These are phyloP conservation scores for Cerrena zonata DNA, from an alignment of 1,284 basidiomycete genomes.

Conservation along the genomic window DNA sequence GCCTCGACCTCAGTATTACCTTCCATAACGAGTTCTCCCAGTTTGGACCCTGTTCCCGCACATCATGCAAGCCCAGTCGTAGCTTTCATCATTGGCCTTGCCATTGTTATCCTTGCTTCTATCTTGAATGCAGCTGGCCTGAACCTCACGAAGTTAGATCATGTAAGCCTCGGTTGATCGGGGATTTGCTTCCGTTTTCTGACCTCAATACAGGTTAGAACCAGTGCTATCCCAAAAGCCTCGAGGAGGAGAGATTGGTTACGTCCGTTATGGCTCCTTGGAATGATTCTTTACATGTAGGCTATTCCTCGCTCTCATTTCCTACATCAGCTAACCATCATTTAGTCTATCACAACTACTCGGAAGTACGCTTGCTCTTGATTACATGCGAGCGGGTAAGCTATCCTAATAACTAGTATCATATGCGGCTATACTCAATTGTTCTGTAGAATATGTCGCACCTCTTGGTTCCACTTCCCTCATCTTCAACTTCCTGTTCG, in stretches of 20 bases:
- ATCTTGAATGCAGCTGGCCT: slow-evolving; percentile 80
- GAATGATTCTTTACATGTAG: slow-evolving; percentile 77
- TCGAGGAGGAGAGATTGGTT: slow-evolving; percentile 65
- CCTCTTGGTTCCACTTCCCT: slow-evolving; percentile 79
- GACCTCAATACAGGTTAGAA: slow-evolving; percentile 49
- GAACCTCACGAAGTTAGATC: slow-evolving; percentile 80
- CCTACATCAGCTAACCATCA: not conserved
- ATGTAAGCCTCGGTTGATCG: slow-evolving; percentile 41
- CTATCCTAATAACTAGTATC: not conserved
- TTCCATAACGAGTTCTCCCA: not conserved
- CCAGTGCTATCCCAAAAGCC: slow-evolving; percentile 64
- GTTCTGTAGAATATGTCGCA: slow-evolving; percentile 68
- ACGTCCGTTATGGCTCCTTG: slow-evolving; percentile 76
- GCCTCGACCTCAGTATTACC: not conserved
- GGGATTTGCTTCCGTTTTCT: slow-evolving; percentile 6
- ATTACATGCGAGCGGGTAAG: slow-evolving; percentile 80
- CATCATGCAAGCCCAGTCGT: slow-evolving; percentile 56
- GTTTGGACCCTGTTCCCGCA: slow-evolving; percentile 20
- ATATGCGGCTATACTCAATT: not conserved
- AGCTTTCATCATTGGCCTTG: slow-evolving; percentile 74
- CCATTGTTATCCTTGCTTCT: slow-evolving; percentile 73
- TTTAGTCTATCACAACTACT: slow-evolving; percentile 74
- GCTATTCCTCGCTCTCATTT: not conserved
- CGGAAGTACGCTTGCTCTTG: slow-evolving; percentile 78
- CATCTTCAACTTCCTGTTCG: slow-evolving; percentile 86